Conservation (phyloP, 1,139 yeast genomes). For the Geotrichum bryndzae region DNA sequence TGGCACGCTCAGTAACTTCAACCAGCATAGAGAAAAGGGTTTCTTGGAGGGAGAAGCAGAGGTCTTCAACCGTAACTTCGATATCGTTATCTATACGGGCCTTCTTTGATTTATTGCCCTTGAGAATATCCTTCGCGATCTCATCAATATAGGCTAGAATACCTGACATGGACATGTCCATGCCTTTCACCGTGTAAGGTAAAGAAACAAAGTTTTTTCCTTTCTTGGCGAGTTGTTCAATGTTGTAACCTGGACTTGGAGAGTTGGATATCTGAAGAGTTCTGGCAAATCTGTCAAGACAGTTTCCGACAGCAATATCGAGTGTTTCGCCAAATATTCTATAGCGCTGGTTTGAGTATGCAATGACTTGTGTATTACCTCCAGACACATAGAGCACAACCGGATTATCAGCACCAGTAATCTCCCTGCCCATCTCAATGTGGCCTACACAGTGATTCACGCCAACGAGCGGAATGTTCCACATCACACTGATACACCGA, state of each 20-base stretch:
- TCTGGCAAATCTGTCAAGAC: slow-evolving; percentile 92
- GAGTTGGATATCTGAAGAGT: slow-evolving; percentile 81
- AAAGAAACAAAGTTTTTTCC: slow-evolving; percentile 64
- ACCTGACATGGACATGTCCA: slow-evolving; percentile 97
- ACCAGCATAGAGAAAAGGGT: slow-evolving; percentile 92
- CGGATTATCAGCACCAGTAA: slow-evolving; percentile 91
- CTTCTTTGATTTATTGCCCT: slow-evolving; percentile 4
- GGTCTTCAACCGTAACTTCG: slow-evolving; percentile 69
- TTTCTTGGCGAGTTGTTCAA: slow-evolving; percentile 84
- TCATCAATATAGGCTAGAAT: slow-evolving; percentile 78
- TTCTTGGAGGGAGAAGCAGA: slow-evolving; percentile 90
- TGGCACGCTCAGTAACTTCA: slow-evolving; percentile 95
- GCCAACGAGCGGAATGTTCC: slow-evolving; percentile 83
- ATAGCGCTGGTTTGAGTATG: slow-evolving; percentile 86
- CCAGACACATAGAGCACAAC: slow-evolving; percentile 96
- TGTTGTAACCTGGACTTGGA: slow-evolving; percentile 96
- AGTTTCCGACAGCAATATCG: slow-evolving; percentile 95
- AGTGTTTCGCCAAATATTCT: slow-evolving; percentile 95
- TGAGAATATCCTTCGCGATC: slow-evolving; percentile 46
- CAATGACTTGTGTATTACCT: slow-evolving; percentile 96
- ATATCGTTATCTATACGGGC: slow-evolving; percentile 29
- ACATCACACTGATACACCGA: slow-evolving; percentile 70
- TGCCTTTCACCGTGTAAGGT: slow-evolving; percentile 96
- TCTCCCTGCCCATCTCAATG: slow-evolving; percentile 97
- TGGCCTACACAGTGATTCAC: slow-evolving; percentile 98